Conservation (phyloP, 2,329 filamentous ascomycete genomes). For the Neonectria ditissima region DNA sequence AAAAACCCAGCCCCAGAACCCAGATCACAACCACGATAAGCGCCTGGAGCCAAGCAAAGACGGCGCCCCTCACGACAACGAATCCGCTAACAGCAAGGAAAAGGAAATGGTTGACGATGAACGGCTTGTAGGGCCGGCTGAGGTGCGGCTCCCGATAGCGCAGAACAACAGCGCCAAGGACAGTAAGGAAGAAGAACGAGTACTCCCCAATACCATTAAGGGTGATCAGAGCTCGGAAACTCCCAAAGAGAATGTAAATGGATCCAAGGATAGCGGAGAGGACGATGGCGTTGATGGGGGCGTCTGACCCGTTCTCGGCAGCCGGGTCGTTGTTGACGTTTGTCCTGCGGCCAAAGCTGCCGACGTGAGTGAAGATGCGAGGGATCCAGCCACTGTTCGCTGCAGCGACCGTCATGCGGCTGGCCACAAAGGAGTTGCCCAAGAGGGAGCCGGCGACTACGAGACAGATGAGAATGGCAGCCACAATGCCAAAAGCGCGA, state of each 20-base stretch:
- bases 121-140: conserved; percentile 66
- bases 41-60: conserved; percentile 68
- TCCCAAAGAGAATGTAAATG: conserved; percentile 70
- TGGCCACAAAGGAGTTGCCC: conserved; percentile 72
- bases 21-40: conserved; percentile 64
- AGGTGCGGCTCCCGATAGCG: conserved; percentile 67
- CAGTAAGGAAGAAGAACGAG: conserved; percentile 73
- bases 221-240: conserved; percentile 70
- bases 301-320: conserved; percentile 54
- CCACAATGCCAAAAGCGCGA: conserved; percentile 62
- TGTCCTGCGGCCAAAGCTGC: conserved; percentile 51
- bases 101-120: conserved; percentile 60
- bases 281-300: conserved; percentile 65
- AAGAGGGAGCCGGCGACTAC: conserved; percentile 72
- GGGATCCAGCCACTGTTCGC: conserved; percentile 66
- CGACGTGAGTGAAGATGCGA: conserved; percentile 57
- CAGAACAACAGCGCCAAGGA: conserved; percentile 68
- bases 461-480: conserved; percentile 68
- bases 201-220: conserved; percentile 71
- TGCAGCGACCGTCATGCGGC: conserved; percentile 71
- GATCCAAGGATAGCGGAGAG: conserved; percentile 62
- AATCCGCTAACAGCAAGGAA: conserved; percentile 71
- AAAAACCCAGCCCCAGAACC: conserved; percentile 60
- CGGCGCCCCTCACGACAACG: conserved; percentile 68
- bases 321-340: background rate